phyloP scores from a whole-genome alignment of 2,329 filamentous ascomycete species.

The Xylariaceae sp. region DNA sequence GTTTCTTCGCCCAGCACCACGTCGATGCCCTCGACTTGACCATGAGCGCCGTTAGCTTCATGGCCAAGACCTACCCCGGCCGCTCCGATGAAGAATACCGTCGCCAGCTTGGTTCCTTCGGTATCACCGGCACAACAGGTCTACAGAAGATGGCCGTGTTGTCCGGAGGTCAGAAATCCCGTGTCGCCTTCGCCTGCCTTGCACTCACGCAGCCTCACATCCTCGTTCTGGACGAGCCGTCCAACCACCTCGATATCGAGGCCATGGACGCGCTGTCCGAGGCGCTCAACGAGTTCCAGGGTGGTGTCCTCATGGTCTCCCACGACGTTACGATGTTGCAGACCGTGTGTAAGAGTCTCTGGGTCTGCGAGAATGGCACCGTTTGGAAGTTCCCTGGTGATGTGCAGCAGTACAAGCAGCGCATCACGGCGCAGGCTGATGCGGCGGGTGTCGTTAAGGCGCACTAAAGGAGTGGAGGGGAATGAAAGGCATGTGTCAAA shows the following conservation, averaged over 20 bases:
- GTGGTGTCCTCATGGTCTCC: conserved; percentile 95
- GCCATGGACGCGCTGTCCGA: conserved; percentile 93
- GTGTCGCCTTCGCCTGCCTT: conserved; percentile 96
- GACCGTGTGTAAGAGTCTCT: conserved; percentile 88
- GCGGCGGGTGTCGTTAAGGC: conserved; percentile 76
- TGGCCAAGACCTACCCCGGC: conserved; percentile 87
- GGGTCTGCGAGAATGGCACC: conserved; percentile 92
- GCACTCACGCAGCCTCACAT: conserved; percentile 94
- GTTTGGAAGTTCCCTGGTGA: conserved; percentile 96
- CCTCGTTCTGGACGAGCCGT: conserved; percentile 94
- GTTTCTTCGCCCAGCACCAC: conserved; percentile 98
- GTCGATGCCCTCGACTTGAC: conserved; percentile 92
- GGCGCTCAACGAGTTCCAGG: conserved; percentile 80
- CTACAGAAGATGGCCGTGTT: conserved; percentile 92
- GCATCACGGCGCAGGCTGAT: conserved; percentile 84
- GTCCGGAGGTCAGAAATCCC: conserved; percentile 96
- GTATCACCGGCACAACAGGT: conserved; percentile 89
- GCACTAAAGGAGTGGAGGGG: conserved; percentile 38
- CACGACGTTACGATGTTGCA: conserved; percentile 99
- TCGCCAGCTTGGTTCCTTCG: conserved; percentile 84
- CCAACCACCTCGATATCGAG: conserved; percentile 98
- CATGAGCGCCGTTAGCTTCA: conserved; percentile 87
- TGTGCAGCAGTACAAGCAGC: conserved; percentile 96
- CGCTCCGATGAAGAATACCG: conserved; percentile 95
- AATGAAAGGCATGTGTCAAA: conserved; percentile 1